These are phyloP conservation scores for Exophiala oligosperma DNA, from an alignment of 2,329 filamentous ascomycete genomes.

Conservation along the genomic window DNA sequence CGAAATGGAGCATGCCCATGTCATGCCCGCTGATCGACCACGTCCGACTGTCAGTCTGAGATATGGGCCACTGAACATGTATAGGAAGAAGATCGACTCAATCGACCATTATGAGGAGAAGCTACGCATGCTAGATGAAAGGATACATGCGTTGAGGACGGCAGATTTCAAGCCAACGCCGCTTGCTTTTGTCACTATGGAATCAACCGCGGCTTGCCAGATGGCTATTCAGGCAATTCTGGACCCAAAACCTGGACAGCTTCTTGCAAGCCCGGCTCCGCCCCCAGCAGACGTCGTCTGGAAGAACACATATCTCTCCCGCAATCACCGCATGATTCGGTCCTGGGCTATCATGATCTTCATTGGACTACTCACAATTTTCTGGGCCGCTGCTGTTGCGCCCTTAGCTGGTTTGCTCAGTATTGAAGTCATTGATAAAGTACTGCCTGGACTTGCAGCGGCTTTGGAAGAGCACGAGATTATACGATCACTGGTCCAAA, in stretches of 20 bases:
- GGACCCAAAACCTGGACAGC: conserved; percentile 81
- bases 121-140: conserved; percentile 73
- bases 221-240: conserved; percentile 96
- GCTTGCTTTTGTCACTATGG: conserved; percentile 95
- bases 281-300: conserved; percentile 92
- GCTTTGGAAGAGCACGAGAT: conserved; percentile 68
- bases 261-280: conserved; percentile 83
- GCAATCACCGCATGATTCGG: conserved; percentile 70
- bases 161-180: conserved; percentile 77
- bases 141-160: conserved; percentile 68
- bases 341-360: conserved; percentile 82
- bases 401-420: conserved; percentile 78
- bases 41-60: conserved; percentile 73
- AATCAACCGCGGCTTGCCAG: conserved; percentile 86
- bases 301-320: conserved; percentile 84
- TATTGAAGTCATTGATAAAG: conserved; percentile 72
- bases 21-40: conserved; percentile 45
- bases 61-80: conserved; percentile 73
- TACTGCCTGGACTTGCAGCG: conserved; percentile 69
- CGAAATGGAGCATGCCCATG: conserved; percentile 41
- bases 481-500: conserved; percentile 75
- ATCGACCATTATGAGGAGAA: conserved; percentile 94
- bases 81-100: conserved; percentile 75
- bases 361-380: conserved; percentile 77
- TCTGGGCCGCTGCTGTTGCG: conserved; percentile 84